Conservation (phyloP, 2,329 filamentous ascomycete species). For the Fusarium fracticaudum region DNA sequence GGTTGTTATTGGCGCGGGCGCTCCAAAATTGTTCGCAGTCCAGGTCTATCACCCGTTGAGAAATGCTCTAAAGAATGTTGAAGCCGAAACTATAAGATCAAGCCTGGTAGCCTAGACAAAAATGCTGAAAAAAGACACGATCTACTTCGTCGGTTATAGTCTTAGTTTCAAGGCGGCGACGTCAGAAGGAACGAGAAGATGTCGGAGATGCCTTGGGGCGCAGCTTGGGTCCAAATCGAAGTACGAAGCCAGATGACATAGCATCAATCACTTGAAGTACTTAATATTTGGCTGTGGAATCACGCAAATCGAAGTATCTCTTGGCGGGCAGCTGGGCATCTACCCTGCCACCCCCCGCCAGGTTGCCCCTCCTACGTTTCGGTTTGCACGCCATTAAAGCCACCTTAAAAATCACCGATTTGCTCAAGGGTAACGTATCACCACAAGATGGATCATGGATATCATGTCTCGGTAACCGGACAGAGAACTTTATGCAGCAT, state of each 20-base stretch:
- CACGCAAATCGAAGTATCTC: conserved; percentile 13
- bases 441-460: background rate
- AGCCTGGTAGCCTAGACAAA: background rate
- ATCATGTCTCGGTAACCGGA: conserved; percentile 20
- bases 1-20: conserved; percentile 17
- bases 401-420: conserved; percentile 33
- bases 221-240: conserved; percentile 37
- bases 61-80: conserved; percentile 4
- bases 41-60: background rate
- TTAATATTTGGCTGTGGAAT: background rate
- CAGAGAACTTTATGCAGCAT: conserved; percentile 13
- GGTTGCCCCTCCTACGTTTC: conserved; percentile 44
- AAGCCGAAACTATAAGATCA: conserved; percentile 3
- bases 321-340: conserved; percentile 17
- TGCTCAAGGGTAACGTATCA: conserved; percentile 19
- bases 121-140: conserved; percentile 22
- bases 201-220: conserved; percentile 38
- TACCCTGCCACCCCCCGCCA: conserved; percentile 31
- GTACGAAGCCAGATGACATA: conserved; percentile 39
- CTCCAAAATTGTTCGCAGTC: conserved; percentile 12
- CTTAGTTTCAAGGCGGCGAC: conserved; percentile 34
- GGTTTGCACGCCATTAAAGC: conserved; percentile 27
- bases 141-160: conserved; percentile 9
- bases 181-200: conserved; percentile 34
- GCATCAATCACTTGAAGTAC: conserved; percentile 14